Base-by-base conservation (phyloP, 2,329 filamentous ascomycete genomes). In the Paecilomyces fulvus region DNA sequence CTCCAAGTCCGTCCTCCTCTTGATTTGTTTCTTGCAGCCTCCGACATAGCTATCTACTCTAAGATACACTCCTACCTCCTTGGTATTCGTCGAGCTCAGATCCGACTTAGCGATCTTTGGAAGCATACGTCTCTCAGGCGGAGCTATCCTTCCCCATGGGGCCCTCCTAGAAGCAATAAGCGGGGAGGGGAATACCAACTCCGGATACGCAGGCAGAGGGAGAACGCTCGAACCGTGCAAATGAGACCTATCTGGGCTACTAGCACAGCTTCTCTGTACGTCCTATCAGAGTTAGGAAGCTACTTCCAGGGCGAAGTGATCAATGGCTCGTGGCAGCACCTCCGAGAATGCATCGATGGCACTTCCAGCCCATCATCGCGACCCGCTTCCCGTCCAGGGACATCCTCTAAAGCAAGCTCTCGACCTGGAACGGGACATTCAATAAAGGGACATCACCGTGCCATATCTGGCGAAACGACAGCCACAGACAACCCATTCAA, bases 301-400 rank as follows among this genome's bases (percentile, higher is more conserved):
- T 97, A 95, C 65, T 84, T 97, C 49, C 92, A 96, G 70, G 90
- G 89, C 1, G 91, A 96, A 67, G 86, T 97, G 6, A 86, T 96
- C 12, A 83, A 86, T 58, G 85, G 86, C 30, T 85, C 90, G 1
- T 96, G 91, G 84, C 82, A 86, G 14, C 85, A 88, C 53, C 92
- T 97, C 63, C 83, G 88, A 54, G 70, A 73, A 12, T 96, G 92
- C 90, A 77, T 95, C 17, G 78, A 79, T 28, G 77, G 77, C 37
- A 20, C 37, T 43, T 43, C 75, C 3, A 69, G 62, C 58, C 51
- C 63, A 55, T 53, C 58, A 58, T 52, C 64, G 55, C 55, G 58
- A 57, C 50, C 59, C 3, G 56, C 57, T 23, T 53, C 55, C n/a
- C 65, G 9, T 65, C 69, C 12, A 62, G 58, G 11, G 67, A 67